These are phyloP conservation scores for Pseudocercospora pini-densiflorae DNA, from an alignment of 2,329 filamentous ascomycete genomes.

Conservation along the genomic window DNA sequence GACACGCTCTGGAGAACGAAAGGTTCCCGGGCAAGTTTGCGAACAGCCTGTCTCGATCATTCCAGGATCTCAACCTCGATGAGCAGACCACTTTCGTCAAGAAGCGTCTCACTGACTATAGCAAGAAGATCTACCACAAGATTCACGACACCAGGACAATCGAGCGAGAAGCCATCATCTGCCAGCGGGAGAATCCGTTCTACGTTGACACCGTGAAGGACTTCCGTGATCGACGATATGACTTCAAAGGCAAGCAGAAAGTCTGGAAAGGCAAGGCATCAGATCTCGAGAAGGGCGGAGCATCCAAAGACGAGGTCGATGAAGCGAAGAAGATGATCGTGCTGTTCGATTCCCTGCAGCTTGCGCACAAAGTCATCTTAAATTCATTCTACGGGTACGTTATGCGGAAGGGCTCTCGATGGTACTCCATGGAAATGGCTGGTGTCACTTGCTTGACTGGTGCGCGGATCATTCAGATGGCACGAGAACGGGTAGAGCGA, in stretches of 20 bases:
- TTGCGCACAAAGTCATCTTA: conserved; percentile 98
- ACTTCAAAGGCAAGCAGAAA: conserved; percentile 98
- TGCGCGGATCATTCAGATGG: conserved; percentile 95
- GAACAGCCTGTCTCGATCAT: conserved; percentile 71
- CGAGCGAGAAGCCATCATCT: conserved; percentile 94
- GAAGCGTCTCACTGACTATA: conserved; percentile 89
- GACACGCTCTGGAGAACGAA: conserved; percentile 88
- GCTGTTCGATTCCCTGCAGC: conserved; percentile 90
- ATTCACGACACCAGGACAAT: conserved; percentile 95
- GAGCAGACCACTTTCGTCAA: conserved; percentile 81
- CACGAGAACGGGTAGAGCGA: conserved; percentile 87
- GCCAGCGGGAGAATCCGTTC: conserved; percentile 96
- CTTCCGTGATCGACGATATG: conserved; percentile 95
- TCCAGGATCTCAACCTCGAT: conserved; percentile 78
- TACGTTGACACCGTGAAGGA: conserved; percentile 96
- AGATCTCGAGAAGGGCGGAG: conserved; percentile 79
- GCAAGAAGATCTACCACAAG: conserved; percentile 99
- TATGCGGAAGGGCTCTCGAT: conserved; percentile 97
- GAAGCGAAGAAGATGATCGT: conserved; percentile 99
- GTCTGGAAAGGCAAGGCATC: conserved; percentile 98
- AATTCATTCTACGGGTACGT: conserved; percentile 99
- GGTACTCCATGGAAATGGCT: conserved; percentile 99
- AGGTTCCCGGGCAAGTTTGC: conserved; percentile 81
- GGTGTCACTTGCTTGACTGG: conserved; percentile 97
- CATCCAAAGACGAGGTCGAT: conserved; percentile 76